Evolutionary conservation across 306 rosid genomes (phyloP), one percentile per base, ranked within the genome.

Genomic region (Cyclanthera cordifolia): DNA sequence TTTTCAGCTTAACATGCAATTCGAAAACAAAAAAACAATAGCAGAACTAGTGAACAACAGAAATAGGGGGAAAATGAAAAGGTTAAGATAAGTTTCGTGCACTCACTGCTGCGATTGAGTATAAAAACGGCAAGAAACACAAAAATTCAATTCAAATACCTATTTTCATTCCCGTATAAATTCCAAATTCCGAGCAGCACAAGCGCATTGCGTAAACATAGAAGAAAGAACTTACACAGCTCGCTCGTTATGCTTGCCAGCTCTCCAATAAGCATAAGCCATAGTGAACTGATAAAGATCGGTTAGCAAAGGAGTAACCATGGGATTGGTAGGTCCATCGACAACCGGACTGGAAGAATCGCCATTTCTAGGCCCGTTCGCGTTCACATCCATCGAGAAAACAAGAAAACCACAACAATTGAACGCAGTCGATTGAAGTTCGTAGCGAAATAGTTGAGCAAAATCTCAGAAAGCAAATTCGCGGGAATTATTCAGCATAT

Each of bases 241-340:
- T 14, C 86, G 97, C 37, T 94, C 99, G 79, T 86, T 81, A 68
- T 90, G 97, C 72, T 94, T 94, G 82, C 96, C 92, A 61, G 99
- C 95, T 83, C 86, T 94, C 99, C 99, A 94, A 80, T 94, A 94
- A 9, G 99, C 96, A 72, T 94, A 94, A 72, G 97, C 97, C 99
- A 94, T 94, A 70, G 99, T 94, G 84, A 88, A 94, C 82, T 90
- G 99, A 71, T 94, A 94, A 74, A 86, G 99, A 82, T 94, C 99
- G 34, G 89, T 94, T 56, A 94, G 97, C 74, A 94, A 87, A 74
- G 99, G 99, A 51, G 99, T 82, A 6, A 94, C 97, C 96, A 94
- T 90, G 4, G 99, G 97, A 25, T 94, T 94, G 28, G 92, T 90
- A 1, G 99, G 99, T 13, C 88, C 88, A 1, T 30, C 71, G 5